Evolutionary conservation across 208 protist species (phyloP).

Genomic region (Acanthamoeba lenticulata): DNA sequence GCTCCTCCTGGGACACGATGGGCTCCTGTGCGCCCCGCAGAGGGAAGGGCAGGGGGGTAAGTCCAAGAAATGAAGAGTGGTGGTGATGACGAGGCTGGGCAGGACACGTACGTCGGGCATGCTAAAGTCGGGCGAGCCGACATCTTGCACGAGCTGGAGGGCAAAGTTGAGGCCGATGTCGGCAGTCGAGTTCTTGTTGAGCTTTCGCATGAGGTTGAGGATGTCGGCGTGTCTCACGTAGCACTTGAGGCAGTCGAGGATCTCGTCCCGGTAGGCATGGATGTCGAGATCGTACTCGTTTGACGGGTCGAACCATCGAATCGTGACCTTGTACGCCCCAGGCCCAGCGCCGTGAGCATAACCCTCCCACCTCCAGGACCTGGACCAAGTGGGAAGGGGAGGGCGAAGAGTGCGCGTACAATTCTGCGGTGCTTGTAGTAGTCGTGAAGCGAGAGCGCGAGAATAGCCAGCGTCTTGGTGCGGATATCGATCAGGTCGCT

Average conservation of each 20-base stretch:
- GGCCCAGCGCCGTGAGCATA: neutral
- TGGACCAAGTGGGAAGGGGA: neutral
- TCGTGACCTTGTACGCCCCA: neutral
- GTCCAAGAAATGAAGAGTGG: neutral
- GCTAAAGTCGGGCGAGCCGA: neutral
- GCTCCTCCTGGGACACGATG: slow-evolving; percentile 7
- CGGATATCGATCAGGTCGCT: neutral
- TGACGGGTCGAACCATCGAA: slow-evolving; percentile 17
- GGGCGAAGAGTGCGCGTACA: neutral
- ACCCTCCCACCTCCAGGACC: no score
- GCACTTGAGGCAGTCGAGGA: slow-evolving; percentile 9
- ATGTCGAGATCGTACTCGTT: slow-evolving; percentile 28
- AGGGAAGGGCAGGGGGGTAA: neutral
- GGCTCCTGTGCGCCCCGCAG: neutral
- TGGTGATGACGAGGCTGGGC: neutral
- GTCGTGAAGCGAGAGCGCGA: neutral
- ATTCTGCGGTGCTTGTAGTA: slow-evolving; percentile 3
- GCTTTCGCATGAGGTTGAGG: neutral
- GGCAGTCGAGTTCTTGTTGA: neutral
- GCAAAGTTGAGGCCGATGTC: slow-evolving; percentile 14
- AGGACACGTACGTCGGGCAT: neutral
- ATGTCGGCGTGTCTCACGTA: neutral
- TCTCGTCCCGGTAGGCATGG: neutral
- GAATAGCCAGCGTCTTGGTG: neutral
- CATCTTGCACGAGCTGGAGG: neutral